Evolutionary conservation across 305 asterid species (phyloP), one percentile per base, ranked within the genome.

Genomic region (Plantago lanceolata): DNA sequence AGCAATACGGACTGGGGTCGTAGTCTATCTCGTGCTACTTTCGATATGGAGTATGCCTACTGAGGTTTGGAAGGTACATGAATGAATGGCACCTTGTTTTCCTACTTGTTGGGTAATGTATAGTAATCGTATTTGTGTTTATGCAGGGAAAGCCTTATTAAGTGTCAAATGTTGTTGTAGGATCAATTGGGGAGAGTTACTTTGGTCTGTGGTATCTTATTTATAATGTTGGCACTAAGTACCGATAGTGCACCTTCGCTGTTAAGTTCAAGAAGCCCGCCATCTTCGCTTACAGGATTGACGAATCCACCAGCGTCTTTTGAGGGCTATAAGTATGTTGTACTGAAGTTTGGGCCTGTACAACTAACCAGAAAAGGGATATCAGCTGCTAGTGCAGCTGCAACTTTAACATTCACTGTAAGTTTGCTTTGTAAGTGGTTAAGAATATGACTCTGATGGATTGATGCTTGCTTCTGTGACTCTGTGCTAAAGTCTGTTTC

Each of bases 121-220:
- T 70, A 60, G 81, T 73, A 63, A 73, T 65, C 54, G 62, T 56
- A 71, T 69, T 47, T 58, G 70, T 68, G 74, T 72, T 76, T 65
- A 75, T 79, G 88, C 82, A 81, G 80, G 84, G 75, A 77, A 60
- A 54, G 67, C 74, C 82, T 84, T 79, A 74, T 61, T 52, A 69
- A 69, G 64, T 71, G 70, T 82, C 71, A 66, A 53, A 82, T 81
- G 64, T 77, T 84, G 74, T 80, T 77, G 81, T 81, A 89, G 98
- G 98, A 92, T 72, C 98, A 92, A 79, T 66, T 92, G 69, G 96
- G 96, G 66, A 90, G 96, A 73, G 96, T 87, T 74, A 49, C 85
- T 64, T 73, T 92, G 84, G 84, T 92, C 47, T 87, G 89, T 57
- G 89, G 87, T 65, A 72, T 92, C 82, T 84, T 92, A 77, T 89